Conservation (phyloP, 2,329 filamentous ascomycete genomes). For the Fusarium domesticum region DNA sequence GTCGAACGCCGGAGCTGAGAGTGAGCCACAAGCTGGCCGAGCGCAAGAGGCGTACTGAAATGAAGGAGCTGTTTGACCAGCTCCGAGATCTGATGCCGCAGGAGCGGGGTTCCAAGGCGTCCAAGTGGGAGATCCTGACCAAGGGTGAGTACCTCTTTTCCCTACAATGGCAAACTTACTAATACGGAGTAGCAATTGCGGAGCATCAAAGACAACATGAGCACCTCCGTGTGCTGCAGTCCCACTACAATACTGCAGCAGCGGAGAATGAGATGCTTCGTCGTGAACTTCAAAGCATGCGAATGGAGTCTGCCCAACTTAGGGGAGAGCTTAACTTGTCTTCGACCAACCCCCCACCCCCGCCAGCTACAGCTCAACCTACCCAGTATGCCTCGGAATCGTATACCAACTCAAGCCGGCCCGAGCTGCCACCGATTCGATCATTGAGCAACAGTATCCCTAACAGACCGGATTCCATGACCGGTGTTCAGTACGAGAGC, state of each 20-base stretch:
- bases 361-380: conserved; percentile 18
- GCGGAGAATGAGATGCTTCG: conserved; percentile 49
- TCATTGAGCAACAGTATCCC: conserved; percentile 45
- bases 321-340: conserved; percentile 35
- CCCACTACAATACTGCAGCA: conserved; percentile 41
- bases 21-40: conserved; percentile 85
- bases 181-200: conserved; percentile 50
- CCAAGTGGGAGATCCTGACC: conserved; percentile 85
- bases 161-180: conserved; percentile 5
- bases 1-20: conserved; percentile 74
- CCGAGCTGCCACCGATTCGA: conserved; percentile 57
- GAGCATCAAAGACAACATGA: conserved; percentile 58
- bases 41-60: conserved; percentile 78
- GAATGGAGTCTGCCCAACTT: conserved; percentile 49
- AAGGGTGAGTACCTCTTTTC: conserved; percentile 59
- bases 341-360: conserved; percentile 26
- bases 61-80: conserved; percentile 85
- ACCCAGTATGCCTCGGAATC: conserved; percentile 30
- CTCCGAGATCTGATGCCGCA: conserved; percentile 75
- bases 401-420: conserved; percentile 37
- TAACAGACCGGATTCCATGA: conserved; percentile 58
- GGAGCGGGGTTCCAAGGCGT: conserved; percentile 78
- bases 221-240: conserved; percentile 44
- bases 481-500: conserved; percentile 61
- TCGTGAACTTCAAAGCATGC: conserved; percentile 46